These are phyloP conservation scores for Durio zibethinus DNA, from an alignment of 345 rosid species.

Conservation along the genomic window DNA sequence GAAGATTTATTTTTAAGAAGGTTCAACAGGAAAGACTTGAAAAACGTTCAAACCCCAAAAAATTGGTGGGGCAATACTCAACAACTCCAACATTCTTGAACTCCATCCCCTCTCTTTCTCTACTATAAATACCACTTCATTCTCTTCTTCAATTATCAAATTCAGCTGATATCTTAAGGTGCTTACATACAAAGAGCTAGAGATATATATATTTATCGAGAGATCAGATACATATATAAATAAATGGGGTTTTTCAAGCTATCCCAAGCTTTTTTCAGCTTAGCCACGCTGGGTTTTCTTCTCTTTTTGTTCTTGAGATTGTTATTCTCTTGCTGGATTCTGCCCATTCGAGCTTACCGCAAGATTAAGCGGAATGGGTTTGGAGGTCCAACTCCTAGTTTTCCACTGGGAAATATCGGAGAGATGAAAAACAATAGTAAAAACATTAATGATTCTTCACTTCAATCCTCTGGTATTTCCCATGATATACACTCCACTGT, in stretches of 20 bases:
- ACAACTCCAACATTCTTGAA: conserved; percentile 24
- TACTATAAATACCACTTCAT: not conserved
- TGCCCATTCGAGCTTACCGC: conserved; percentile 42
- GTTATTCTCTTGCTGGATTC: conserved; percentile 59
- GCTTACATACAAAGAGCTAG: conserved; percentile 9
- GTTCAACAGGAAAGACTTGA: not conserved
- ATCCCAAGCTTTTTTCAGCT: conserved; percentile 6
- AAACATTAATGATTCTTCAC: conserved; percentile 16
- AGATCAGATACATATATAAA: too few relatives aligned
- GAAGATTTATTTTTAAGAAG: too few relatives aligned
- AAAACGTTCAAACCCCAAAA: conserved; percentile 13
- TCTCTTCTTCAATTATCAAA: conserved; percentile 38
- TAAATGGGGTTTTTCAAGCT: conserved; percentile 26
- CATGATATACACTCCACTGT: conserved; percentile 79
- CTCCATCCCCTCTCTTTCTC: not conserved
- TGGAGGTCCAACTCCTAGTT: conserved; percentile 67
- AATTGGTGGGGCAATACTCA: not conserved
- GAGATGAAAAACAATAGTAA: conserved; percentile 51
- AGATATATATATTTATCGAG: too few relatives aligned
- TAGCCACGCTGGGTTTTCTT: conserved; percentile 19
- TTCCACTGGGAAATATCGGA: conserved; percentile 72
- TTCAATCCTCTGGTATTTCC: conserved; percentile 32
- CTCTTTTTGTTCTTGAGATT: conserved; percentile 36
- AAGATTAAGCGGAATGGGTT: conserved; percentile 68
- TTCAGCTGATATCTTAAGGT: not conserved